phyloP scores from a whole-genome alignment of 148 eudicot species.

The Beta vulgaris region DNA sequence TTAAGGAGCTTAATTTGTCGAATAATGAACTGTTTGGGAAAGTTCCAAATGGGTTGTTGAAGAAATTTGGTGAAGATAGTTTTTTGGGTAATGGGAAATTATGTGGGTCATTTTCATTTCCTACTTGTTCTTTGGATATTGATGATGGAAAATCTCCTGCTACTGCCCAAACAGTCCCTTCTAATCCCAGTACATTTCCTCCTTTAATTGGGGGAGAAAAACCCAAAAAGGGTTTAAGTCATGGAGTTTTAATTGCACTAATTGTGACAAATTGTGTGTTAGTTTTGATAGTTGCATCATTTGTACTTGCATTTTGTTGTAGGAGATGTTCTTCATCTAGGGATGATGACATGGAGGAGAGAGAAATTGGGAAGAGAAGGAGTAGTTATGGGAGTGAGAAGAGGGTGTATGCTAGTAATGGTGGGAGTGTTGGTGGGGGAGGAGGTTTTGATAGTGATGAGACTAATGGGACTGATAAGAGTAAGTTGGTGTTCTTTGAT shows the following conservation, averaged over 20 bases:
- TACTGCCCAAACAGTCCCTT: constrained; percentile 46
- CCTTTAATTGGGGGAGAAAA: constrained; percentile 20
- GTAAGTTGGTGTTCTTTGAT: constrained; percentile 73
- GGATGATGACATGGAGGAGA: constrained; percentile 28
- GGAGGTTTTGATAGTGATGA: constrained; percentile 64
- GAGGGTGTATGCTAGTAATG: constrained; percentile 46
- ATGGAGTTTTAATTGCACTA: constrained; percentile 50
- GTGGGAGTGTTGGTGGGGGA: constrained; percentile 21
- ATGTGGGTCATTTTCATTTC: constrained; percentile 56
- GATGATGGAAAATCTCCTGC: constrained; percentile 27
- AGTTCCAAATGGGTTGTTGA: constrained; percentile 32
- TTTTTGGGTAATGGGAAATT: constrained; percentile 73
- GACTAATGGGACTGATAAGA: constrained; percentile 51
- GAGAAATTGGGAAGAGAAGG: constrained; percentile 57
- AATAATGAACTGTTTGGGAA: constrained; percentile 65
- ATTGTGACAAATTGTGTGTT: constrained; percentile 47
- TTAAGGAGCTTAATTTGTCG: constrained; percentile 55
- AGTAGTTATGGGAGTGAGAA: constrained; percentile 69
- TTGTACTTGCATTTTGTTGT: constrained; percentile 48
- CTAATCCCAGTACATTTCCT: constrained; percentile 66
- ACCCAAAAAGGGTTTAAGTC: constrained; percentile 37
- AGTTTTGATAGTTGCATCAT: constrained; percentile 39
- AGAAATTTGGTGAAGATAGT: constrained; percentile 44
- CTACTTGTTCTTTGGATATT: constrained; percentile 43
- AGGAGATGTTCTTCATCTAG: constrained; percentile 34